Percentiles rank a stretch among this genome's conserved stretches.
Conservation (phyloP, 139 green algal species). For the Chlamydomonas sp. region DNA sequence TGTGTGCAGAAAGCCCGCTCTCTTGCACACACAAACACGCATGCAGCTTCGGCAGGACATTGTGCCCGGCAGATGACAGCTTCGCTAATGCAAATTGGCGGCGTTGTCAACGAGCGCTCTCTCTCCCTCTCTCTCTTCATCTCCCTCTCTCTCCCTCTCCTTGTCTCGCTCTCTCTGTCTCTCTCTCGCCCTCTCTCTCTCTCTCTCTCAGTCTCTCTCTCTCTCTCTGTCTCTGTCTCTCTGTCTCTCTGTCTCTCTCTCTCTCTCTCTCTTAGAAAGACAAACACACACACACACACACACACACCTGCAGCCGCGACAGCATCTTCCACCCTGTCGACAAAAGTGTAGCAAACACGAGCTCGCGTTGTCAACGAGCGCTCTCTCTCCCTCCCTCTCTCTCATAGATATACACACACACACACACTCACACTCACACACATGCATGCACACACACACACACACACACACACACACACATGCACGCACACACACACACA, state of each 20-base stretch:
- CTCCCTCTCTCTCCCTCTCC: too few relatives aligned
- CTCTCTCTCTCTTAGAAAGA: too few relatives aligned
- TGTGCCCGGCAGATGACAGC: too few relatives aligned
- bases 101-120: too few relatives aligned
- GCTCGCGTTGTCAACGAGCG: constrained; percentile 63
- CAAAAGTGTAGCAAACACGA: constrained; percentile 79
- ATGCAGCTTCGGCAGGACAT: too few relatives aligned
- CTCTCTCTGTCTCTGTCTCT: constrained; percentile 4
- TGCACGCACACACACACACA: constrained; percentile 19
- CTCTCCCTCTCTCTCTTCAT: too few relatives aligned
- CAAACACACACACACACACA: constrained; percentile 23
- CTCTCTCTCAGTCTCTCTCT: too few relatives aligned
- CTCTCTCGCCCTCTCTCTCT: too few relatives aligned
- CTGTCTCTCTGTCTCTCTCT: constrained; percentile 6
- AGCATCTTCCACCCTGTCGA: constrained; percentile 43
- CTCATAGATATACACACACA: constrained; percentile 5
- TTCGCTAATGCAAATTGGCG: too few relatives aligned
- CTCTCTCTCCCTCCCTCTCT: neutral
- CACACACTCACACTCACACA: constrained; percentile 16
- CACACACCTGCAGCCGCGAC: constrained; percentile 9
- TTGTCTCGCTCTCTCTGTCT: too few relatives aligned
- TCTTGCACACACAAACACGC: too few relatives aligned
- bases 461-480: constrained; percentile 11
- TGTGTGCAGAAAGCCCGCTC: too few relatives aligned
- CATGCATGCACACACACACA: constrained; percentile 1